phyloP scores from a whole-genome alignment of 768 basidiomycete genomes.

The Solioccasus polychromus region DNA sequence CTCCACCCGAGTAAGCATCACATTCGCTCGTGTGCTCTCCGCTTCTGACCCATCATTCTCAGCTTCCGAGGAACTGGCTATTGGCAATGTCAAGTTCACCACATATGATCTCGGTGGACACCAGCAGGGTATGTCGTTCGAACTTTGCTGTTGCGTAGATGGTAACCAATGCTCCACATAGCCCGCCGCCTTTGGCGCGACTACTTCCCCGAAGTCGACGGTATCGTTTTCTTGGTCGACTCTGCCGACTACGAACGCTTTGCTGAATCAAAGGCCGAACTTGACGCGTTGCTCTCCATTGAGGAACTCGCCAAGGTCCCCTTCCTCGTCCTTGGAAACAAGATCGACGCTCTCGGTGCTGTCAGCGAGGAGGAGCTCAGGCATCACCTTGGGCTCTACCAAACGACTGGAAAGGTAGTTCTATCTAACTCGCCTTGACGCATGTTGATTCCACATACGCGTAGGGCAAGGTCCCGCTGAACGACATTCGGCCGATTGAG shows the following conservation, averaged over 20 bases:
- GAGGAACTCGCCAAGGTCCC: slow-evolving; percentile 95
- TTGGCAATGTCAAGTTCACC: slow-evolving; percentile 98
- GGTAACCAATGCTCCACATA: slow-evolving; percentile 18
- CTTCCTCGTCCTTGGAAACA: slow-evolving; percentile 98
- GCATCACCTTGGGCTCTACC: slow-evolving; percentile 92
- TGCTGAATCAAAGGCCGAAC: slow-evolving; percentile 93
- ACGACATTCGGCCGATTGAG: slow-evolving; percentile 96
- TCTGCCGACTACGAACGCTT: slow-evolving; percentile 97
- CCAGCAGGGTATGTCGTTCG: slow-evolving; percentile 73
- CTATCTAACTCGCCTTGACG: background rate
- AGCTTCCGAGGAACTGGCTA: slow-evolving; percentile 99
- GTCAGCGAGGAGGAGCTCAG: slow-evolving; percentile 97
- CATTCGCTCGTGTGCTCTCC: background rate
- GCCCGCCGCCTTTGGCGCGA: slow-evolving; percentile 99
- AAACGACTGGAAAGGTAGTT: slow-evolving; percentile 97
- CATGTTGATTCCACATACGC: background rate
- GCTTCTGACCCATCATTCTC: slow-evolving; percentile 10
- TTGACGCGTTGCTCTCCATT: slow-evolving; percentile 93
- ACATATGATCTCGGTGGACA: slow-evolving; percentile 98
- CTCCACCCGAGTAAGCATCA: slow-evolving; percentile 87
- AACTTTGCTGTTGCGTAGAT: background rate
- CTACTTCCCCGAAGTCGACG: slow-evolving; percentile 99
- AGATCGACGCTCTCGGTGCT: slow-evolving; percentile 98
- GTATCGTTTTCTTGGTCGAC: slow-evolving; percentile 98
- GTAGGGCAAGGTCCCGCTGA: slow-evolving; percentile 97